Conservation (phyloP, 2,329 filamentous ascomycete species). For the Penicillium sp. region DNA sequence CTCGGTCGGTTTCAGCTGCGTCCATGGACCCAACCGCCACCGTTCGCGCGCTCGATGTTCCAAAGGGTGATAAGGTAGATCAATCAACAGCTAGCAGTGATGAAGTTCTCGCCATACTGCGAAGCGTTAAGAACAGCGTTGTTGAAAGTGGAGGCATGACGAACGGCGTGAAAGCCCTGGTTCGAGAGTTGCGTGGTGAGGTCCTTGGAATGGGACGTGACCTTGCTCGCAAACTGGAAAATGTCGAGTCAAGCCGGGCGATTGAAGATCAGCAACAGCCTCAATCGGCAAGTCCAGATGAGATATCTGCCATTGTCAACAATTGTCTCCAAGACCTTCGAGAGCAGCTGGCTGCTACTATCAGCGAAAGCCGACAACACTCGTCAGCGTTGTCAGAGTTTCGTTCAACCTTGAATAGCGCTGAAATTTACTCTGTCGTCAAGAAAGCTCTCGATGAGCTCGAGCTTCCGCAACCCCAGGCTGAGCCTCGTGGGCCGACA, state of each 20-base stretch:
- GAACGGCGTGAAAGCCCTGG: conserved; percentile 84
- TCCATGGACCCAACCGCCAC: conserved; percentile 28
- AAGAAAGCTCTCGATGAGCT: conserved; percentile 66
- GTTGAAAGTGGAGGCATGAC: conserved; percentile 83
- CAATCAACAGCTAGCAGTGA: conserved; percentile 35
- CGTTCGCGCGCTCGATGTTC: conserved; percentile 24
- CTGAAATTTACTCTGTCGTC: conserved; percentile 82
- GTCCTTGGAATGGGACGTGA: conserved; percentile 93
- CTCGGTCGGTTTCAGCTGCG: conserved; percentile 33
- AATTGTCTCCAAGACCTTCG: conserved; percentile 78
- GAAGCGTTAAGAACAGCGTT: conserved; percentile 86
- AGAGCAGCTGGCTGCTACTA: conserved; percentile 74
- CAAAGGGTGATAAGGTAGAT: conserved; percentile 24
- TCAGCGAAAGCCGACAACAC: conserved; percentile 70
- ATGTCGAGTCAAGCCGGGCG: conserved; percentile 54
- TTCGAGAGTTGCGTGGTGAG: conserved; percentile 85
- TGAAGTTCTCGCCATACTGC: conserved; percentile 77
- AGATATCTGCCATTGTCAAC: conserved; percentile 74
- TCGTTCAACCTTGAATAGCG: conserved; percentile 66
- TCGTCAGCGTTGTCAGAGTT: conserved; percentile 63
- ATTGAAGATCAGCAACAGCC: conserved; percentile 48
- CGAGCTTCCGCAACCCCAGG: conserved; percentile 58
- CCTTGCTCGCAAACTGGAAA: conserved; percentile 72
- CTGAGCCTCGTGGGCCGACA: conserved; percentile 48
- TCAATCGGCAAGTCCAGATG: conserved; percentile 57